phyloP scores from a whole-genome alignment of 169 alveolate species.

The Babesia ovata region DNA sequence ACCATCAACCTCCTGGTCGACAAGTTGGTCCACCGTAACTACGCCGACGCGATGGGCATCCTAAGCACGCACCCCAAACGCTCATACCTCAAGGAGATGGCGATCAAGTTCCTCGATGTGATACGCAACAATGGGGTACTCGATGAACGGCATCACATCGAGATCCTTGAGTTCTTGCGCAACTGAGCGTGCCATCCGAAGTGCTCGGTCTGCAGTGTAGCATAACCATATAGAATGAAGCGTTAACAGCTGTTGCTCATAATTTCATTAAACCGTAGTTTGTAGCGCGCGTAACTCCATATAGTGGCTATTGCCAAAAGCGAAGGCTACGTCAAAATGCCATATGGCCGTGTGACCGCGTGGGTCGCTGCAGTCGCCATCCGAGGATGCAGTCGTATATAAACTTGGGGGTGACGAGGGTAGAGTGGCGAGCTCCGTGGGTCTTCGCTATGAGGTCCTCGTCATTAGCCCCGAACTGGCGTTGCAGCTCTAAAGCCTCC shows the following conservation, averaged over 20 bases:
- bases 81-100: constrained; percentile 28
- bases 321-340: constrained; percentile 33
- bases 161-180: constrained; percentile 25
- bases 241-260: too few relatives aligned
- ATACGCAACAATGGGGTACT: constrained; percentile 29
- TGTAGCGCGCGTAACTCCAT: not conserved
- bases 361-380: constrained; percentile 68
- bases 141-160: constrained; percentile 17
- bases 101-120: constrained; percentile 19
- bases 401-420: constrained; percentile 70
- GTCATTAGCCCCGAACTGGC: constrained; percentile 55
- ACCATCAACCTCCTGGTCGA: constrained; percentile 21
- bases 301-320: not conserved
- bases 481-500: constrained; percentile 50
- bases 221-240: not conserved
- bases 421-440: constrained; percentile 72
- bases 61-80: constrained; percentile 27
- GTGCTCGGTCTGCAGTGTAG: too few relatives aligned
- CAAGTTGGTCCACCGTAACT: constrained; percentile 27
- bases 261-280: not conserved
- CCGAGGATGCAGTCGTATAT: constrained; percentile 65
- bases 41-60: constrained; percentile 33
- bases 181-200: not conserved
- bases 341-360: constrained; percentile 53
- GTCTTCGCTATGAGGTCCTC: constrained; percentile 63